Evolutionary conservation across 345 rosid genomes (phyloP).

Genomic region (Alliaria petiolata): DNA sequence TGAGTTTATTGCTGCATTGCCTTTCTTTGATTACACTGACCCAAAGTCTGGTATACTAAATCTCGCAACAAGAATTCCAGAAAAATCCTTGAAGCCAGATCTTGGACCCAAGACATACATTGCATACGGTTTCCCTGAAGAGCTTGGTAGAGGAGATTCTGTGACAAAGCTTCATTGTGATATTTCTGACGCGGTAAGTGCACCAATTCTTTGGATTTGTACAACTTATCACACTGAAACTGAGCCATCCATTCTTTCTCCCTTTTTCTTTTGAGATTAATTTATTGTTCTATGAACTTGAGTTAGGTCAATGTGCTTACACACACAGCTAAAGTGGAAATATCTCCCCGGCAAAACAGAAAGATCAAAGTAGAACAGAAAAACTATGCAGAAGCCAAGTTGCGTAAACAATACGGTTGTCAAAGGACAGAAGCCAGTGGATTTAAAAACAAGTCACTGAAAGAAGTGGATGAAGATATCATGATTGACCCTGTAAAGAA

Average conservation of each 20-base stretch:
- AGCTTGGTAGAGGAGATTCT: slow-evolving; percentile 75
- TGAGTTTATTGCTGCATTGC: slow-evolving; percentile 60
- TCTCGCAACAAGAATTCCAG: slow-evolving; percentile 57
- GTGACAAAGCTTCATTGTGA: slow-evolving; percentile 89
- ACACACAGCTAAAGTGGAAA: slow-evolving; percentile 26
- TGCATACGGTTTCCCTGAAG: slow-evolving; percentile 69
- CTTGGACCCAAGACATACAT: slow-evolving; percentile 86
- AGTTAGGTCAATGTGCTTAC: slow-evolving; percentile 30
- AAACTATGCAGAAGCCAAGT: not conserved
- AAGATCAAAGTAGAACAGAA: not conserved
- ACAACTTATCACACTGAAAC: not conserved
- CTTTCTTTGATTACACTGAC: slow-evolving; percentile 72
- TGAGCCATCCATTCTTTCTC: not conserved
- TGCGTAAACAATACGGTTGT: not conserved
- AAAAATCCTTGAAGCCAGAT: slow-evolving; percentile 58
- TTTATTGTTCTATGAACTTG: not conserved
- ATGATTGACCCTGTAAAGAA: not conserved
- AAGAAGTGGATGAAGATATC: no score
- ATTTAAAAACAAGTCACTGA: slow-evolving; percentile 3
- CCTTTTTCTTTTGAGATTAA: not conserved
- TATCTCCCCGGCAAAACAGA: not conserved
- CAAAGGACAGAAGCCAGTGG: not conserved
- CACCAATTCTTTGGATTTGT: no score
- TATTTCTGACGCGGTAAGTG: slow-evolving; percentile 73
- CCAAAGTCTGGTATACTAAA: slow-evolving; percentile 54